Percentiles rank a stretch among this genome's conserved stretches.
These are phyloP conservation scores for Paecilomyces niveus DNA, from an alignment of 2,329 filamentous ascomycete genomes.

Conservation along the genomic window DNA sequence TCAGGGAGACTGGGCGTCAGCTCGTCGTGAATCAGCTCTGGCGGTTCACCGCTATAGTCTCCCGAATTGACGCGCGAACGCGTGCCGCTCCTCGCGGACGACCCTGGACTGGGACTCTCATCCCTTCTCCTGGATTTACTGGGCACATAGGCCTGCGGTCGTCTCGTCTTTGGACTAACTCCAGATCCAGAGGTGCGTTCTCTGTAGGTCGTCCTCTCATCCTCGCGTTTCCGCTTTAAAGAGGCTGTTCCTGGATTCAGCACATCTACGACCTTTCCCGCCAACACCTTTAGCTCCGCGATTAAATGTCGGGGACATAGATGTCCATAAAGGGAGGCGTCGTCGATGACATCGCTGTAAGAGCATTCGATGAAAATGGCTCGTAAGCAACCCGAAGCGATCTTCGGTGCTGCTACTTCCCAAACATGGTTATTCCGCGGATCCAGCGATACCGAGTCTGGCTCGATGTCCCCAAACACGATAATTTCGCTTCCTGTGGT, in stretches of 20 bases:
- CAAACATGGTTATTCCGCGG: conserved; percentile 79
- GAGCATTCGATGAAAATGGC: conserved; percentile 96
- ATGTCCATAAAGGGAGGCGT: conserved; percentile 79
- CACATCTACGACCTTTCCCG: conserved; percentile 58
- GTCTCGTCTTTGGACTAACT: conserved; percentile 20
- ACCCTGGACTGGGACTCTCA: not conserved
- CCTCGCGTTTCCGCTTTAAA: conserved; percentile 37
- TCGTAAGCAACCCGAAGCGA: conserved; percentile 62
- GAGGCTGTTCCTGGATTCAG: conserved; percentile 31
- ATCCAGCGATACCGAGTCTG: conserved; percentile 73
- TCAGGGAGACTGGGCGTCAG: conserved; percentile 3
- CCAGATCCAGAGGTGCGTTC: conserved; percentile 2
- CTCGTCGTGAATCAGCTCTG: conserved; percentile 5
- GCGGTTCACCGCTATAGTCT: not conserved
- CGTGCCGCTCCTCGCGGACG: not conserved
- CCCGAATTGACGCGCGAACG: conserved; percentile 1
- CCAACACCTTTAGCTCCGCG: conserved; percentile 67
- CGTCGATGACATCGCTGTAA: conserved; percentile 72
- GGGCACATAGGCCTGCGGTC: conserved; percentile 2
- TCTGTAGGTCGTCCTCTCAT: conserved; percentile 7
- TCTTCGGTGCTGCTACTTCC: conserved; percentile 80
- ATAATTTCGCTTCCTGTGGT: conserved; percentile 68
- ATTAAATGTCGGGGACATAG: conserved; percentile 76
- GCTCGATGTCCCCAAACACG: conserved; percentile 93
- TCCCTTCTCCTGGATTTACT: conserved; percentile 1